These are phyloP conservation scores for Pseudophaeomoniella oleicola DNA, from an alignment of 2,329 filamentous ascomycete species.

Conservation along the genomic window DNA sequence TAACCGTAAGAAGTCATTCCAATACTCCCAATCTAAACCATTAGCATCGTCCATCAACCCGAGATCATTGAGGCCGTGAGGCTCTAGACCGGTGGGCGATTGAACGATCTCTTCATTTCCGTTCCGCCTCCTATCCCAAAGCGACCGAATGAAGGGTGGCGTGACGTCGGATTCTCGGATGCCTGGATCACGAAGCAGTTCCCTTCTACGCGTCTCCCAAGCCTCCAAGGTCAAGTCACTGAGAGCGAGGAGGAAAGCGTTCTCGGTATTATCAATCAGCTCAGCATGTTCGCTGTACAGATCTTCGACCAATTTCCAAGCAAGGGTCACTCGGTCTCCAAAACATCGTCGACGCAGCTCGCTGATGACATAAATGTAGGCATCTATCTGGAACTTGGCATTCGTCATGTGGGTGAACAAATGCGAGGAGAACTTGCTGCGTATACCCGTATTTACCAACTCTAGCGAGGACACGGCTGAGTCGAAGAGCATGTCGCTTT, in stretches of 20 bases:
- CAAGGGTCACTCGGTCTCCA: slow-evolving; percentile 4
- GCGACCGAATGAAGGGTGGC: slow-evolving; percentile 2
- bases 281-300: slow-evolving; percentile 5
- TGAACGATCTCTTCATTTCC: slow-evolving; percentile 1
- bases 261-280: slow-evolving; percentile 5
- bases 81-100: background rate
- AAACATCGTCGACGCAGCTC: background rate
- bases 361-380: background rate
- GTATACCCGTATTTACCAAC: slow-evolving; percentile 3
- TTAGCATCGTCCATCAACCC: slow-evolving; percentile 2
- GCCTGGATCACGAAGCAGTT: background rate
- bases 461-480: slow-evolving; percentile 3
- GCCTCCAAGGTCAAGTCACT: slow-evolving; percentile 6
- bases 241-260: slow-evolving; percentile 4
- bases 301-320: slow-evolving; percentile 6
- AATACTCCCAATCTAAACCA: slow-evolving; percentile 4
- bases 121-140: slow-evolving; percentile 3
- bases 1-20: slow-evolving; percentile 2
- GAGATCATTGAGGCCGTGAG: background rate
- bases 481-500: slow-evolving; percentile 5
- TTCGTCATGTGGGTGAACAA: slow-evolving; percentile 5
- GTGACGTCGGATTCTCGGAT: slow-evolving; percentile 1
- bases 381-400: slow-evolving; percentile 2
- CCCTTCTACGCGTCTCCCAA: slow-evolving; percentile 4
- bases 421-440: slow-evolving; percentile 5